Evolutionary conservation across 148 eudicot species (phyloP).

Genomic region (Pharnaceum exiguum): DNA sequence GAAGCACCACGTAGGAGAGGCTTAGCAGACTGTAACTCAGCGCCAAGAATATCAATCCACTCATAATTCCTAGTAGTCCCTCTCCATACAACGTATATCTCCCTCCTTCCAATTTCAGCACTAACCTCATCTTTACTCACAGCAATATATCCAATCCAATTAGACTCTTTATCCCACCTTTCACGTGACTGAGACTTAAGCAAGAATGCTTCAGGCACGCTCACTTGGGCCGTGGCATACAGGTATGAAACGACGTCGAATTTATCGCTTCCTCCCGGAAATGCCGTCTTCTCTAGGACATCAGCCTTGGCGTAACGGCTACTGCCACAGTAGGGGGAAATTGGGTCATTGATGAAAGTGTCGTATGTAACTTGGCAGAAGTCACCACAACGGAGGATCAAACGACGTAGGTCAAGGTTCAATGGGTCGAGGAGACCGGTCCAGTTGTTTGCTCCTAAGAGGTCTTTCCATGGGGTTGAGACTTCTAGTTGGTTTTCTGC

Average conservation of each 20-base stretch:
- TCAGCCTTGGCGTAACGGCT: slow-evolving; percentile 30
- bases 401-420: slow-evolving; percentile 45
- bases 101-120: slow-evolving; percentile 39
- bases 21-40: slow-evolving; percentile 38
- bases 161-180: slow-evolving; percentile 69
- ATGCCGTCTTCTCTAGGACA: slow-evolving; percentile 21
- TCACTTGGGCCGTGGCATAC: slow-evolving; percentile 65
- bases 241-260: slow-evolving; percentile 44
- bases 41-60: slow-evolving; percentile 62
- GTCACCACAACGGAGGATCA: slow-evolving; percentile 83
- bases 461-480: slow-evolving; percentile 21
- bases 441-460: slow-evolving; percentile 65
- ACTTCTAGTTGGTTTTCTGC: slow-evolving; percentile 12
- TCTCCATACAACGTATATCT: slow-evolving; percentile 60
- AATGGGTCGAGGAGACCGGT: slow-evolving; percentile 63
- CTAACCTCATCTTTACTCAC: slow-evolving; percentile 41
- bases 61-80: slow-evolving; percentile 62
- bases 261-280: slow-evolving; percentile 19
- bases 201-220: slow-evolving; percentile 40
- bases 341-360: slow-evolving; percentile 40
- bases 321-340: slow-evolving; percentile 36
- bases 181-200: slow-evolving; percentile 55
- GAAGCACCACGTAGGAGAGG: slow-evolving; percentile 16
- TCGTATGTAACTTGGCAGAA: slow-evolving; percentile 87
- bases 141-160: slow-evolving; percentile 68